Conservation (phyloP, 208 protist species). For the Trypanosoma conorhini region DNA sequence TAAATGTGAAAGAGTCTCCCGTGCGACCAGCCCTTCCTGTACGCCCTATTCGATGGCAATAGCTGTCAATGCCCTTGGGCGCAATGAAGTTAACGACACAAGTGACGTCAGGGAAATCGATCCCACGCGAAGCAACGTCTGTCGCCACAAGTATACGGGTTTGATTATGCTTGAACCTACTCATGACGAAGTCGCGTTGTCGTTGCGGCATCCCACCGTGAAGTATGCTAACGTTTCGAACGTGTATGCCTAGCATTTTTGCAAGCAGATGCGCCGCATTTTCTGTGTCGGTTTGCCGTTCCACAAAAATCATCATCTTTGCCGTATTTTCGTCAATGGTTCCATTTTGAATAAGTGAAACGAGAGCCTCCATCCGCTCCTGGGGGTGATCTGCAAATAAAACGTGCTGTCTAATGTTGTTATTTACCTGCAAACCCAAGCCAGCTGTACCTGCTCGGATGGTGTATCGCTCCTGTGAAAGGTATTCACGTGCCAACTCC, state of each 20-base stretch:
- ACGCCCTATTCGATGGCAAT: slow-evolving; percentile 96
- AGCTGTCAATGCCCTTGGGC: slow-evolving; percentile 92
- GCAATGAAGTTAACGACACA: slow-evolving; percentile 95
- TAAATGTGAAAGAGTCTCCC: slow-evolving; percentile 87
- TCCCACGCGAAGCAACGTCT: slow-evolving; percentile 92
- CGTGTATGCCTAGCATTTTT: slow-evolving; percentile 64
- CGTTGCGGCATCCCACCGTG: slow-evolving; percentile 95
- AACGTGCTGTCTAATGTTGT: slow-evolving; percentile 80
- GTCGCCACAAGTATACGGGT: slow-evolving; percentile 93
- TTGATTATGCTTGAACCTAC: slow-evolving; percentile 85
- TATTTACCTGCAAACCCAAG: slow-evolving; percentile 79
- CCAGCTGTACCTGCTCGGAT: slow-evolving; percentile 88
- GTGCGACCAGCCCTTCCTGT: slow-evolving; percentile 91
- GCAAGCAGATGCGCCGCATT: slow-evolving; percentile 58
- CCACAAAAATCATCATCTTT: slow-evolving; percentile 93
- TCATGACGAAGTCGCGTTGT: slow-evolving; percentile 89
- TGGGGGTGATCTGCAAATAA: slow-evolving; percentile 58
- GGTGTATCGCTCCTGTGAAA: slow-evolving; percentile 75
- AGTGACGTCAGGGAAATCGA: slow-evolving; percentile 95
- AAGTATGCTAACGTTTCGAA: slow-evolving; percentile 82
- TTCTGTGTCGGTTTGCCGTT: slow-evolving; percentile 89
- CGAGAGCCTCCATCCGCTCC: slow-evolving; percentile 70
- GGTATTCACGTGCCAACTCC: slow-evolving; percentile 81
- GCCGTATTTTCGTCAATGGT: slow-evolving; percentile 84
- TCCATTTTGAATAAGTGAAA: slow-evolving; percentile 68